These are phyloP conservation scores for Epichloe sylvatica DNA, from an alignment of 2,329 filamentous ascomycete species.

Conservation along the genomic window DNA sequence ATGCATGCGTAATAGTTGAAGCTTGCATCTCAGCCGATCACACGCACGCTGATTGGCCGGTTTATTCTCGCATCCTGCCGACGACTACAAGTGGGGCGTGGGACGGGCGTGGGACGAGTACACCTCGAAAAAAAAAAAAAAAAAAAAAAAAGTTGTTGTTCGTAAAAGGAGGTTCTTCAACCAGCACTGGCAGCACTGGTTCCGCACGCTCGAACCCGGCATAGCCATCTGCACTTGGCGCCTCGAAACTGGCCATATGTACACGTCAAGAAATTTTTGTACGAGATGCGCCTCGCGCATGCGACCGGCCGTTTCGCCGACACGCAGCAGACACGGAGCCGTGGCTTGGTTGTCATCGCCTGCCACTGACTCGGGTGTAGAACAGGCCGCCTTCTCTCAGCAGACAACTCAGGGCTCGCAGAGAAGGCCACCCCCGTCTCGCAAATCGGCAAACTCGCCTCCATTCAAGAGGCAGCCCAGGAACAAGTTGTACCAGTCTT, in stretches of 20 bases:
- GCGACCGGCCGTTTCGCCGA: constrained; percentile 7
- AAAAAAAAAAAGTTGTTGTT: background rate
- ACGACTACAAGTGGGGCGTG: background rate
- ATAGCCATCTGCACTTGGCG: background rate
- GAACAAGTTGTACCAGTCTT: constrained; percentile 7
- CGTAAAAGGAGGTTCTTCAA: background rate
- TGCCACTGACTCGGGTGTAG: constrained; percentile 4
- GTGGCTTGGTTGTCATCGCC: constrained; percentile 14
- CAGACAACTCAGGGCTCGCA: background rate
- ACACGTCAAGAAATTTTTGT: constrained; percentile 21
- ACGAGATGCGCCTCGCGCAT: constrained; percentile 20
- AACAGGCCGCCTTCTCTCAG: background rate
- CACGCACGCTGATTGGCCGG: background rate
- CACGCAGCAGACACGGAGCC: background rate
- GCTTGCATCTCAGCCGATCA: background rate
- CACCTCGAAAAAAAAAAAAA: background rate
- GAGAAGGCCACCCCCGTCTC: background rate
- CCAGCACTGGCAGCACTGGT: background rate
- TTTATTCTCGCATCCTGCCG: no score
- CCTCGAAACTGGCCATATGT: constrained; percentile 15
- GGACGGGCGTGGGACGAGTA: no score
- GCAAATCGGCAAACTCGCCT: constrained; percentile 1
- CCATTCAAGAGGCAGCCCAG: background rate
- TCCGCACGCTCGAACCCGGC: background rate
- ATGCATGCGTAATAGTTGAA: no score